Percentiles rank a stretch among this genome's conserved stretches.
Conservation (phyloP, 768 basidiomycete genomes). For the Aureoboletus auriporus region DNA sequence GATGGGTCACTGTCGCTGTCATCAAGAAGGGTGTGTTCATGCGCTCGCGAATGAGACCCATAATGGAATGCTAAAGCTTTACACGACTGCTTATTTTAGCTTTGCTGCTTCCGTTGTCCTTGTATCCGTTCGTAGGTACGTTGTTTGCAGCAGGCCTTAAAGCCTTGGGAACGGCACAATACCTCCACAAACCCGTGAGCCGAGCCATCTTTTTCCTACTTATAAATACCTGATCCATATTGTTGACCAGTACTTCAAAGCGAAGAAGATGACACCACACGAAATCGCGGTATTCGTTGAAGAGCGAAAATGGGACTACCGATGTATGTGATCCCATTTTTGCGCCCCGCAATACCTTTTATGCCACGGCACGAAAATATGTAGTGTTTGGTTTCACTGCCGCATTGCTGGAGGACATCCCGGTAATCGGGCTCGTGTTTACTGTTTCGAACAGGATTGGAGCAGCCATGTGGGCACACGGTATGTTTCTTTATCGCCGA, state of each 20-base stretch:
- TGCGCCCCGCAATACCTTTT: neutral
- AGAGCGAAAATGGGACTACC: conserved; percentile 88
- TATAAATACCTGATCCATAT: neutral
- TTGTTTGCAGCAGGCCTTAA: conserved; percentile 60
- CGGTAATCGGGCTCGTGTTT: conserved; percentile 78
- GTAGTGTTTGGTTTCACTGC: conserved; percentile 84
- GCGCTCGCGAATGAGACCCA: neutral
- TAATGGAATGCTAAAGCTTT: no score
- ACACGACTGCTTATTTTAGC: conserved; percentile 30
- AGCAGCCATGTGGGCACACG: conserved; percentile 93
- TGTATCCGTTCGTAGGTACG: conserved; percentile 70
- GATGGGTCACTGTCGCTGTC: conserved; percentile 12
- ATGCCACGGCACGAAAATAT: neutral
- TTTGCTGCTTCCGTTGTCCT: conserved; percentile 54
- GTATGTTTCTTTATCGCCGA: conserved; percentile 32
- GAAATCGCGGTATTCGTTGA: conserved; percentile 77
- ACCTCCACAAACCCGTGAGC: conserved; percentile 65
- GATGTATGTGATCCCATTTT: conserved; percentile 40
- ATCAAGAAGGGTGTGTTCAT: conserved; percentile 22
- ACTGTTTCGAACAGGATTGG: conserved; percentile 85
- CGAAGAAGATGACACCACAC: conserved; percentile 74
- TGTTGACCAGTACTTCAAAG: conserved; percentile 64
- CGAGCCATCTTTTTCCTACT: neutral
- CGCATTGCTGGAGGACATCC: conserved; percentile 75
- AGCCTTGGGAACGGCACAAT: conserved; percentile 60